Evolutionary conservation across 345 rosid species (phyloP).

Genomic region (Gossypium turneri): DNA sequence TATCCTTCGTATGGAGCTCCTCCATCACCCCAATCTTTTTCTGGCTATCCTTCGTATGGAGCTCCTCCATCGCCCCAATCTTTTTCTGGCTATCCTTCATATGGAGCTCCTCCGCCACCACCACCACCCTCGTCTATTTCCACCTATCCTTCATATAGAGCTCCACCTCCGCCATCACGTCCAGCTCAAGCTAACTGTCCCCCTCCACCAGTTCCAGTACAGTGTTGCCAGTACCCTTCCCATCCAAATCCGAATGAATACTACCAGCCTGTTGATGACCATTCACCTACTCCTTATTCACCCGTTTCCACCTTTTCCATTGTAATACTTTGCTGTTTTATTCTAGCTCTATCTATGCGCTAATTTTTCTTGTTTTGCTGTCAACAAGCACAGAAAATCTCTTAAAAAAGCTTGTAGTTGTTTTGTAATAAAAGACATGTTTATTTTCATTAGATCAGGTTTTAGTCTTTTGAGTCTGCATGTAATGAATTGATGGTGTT

Average conservation of each 20-base stretch:
- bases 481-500: not conserved
- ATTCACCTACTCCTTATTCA: constrained; percentile 3
- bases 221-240: constrained; percentile 28
- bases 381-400: not conserved
- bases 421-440: not conserved
- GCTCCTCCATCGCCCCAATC: constrained; percentile 20
- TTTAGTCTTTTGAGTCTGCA: not conserved
- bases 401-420: not conserved
- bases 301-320: constrained; percentile 12
- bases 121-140: not conserved
- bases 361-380: not conserved
- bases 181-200: constrained; percentile 27
- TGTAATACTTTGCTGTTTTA: constrained; percentile 14
- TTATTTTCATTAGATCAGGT: not conserved
- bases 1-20: constrained; percentile 18
- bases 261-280: constrained; percentile 15
- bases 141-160: not conserved
- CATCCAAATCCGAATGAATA: constrained; percentile 18
- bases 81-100: constrained; percentile 11
- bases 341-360: constrained; percentile 11
- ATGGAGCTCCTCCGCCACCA: constrained; percentile 25
- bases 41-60: constrained; percentile 11
- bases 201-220: constrained; percentile 24
- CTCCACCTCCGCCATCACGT: constrained; percentile 16
- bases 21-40: constrained; percentile 11